phyloP scores from a whole-genome alignment of 2,329 filamentous ascomycete species.

The Colletotrichum spinosum region DNA sequence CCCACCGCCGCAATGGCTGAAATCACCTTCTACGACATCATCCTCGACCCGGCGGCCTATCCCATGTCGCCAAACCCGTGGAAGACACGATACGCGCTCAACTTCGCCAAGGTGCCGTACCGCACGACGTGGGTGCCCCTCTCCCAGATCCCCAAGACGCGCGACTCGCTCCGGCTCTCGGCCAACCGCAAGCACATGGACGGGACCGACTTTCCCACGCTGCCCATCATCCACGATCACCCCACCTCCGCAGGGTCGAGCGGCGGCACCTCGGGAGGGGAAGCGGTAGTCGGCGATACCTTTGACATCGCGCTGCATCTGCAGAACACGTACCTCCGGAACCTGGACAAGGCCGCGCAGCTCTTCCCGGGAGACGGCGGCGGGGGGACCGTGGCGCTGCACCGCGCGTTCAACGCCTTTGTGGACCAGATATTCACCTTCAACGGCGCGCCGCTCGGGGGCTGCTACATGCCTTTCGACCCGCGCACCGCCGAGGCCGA shows the following conservation, averaged over 20 bases:
- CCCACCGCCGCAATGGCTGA: no score
- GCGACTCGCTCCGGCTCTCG: slow-evolving; percentile 57
- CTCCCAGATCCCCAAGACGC: slow-evolving; percentile 46
- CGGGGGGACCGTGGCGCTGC: neutral
- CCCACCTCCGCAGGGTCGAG: slow-evolving; percentile 42
- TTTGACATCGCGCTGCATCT: slow-evolving; percentile 75
- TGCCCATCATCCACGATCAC: slow-evolving; percentile 67
- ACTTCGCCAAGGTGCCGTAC: neutral
- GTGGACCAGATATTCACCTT: slow-evolving; percentile 38
- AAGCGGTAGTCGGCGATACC: slow-evolving; percentile 65
- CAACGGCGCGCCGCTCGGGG: slow-evolving; percentile 6
- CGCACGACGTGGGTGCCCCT: slow-evolving; percentile 55
- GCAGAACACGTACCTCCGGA: slow-evolving; percentile 56
- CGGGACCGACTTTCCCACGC: slow-evolving; percentile 68
- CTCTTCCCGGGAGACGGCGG: neutral
- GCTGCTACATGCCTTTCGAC: slow-evolving; percentile 9
- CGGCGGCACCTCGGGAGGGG: neutral
- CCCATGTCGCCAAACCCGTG: neutral
- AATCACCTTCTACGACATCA: slow-evolving; percentile 2
- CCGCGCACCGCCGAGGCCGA: slow-evolving; percentile 8
- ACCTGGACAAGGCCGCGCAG: neutral
- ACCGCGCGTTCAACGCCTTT: neutral
- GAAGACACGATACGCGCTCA: slow-evolving; percentile 1
- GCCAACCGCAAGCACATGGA: slow-evolving; percentile 66
- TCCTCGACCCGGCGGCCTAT: neutral